Evolutionary conservation across 2,329 filamentous ascomycete genomes (phyloP), one percentile per base, ranked within the genome.

Genomic region (Endocalyx cinctus): DNA sequence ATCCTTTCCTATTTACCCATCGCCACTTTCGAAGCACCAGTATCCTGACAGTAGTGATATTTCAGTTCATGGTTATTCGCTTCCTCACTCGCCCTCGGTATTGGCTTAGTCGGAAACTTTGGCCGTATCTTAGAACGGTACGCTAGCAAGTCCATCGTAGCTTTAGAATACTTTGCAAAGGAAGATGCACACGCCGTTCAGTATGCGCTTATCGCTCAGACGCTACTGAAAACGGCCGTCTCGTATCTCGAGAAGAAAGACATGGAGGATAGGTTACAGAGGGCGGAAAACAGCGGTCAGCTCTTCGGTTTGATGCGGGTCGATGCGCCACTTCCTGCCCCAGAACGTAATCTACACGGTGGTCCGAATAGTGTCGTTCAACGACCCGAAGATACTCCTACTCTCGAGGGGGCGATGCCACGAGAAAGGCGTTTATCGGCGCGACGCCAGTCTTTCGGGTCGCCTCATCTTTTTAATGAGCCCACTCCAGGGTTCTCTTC

Each of bases 21-120:
- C 10, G n/a, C n/a, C n/a, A n/a, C n/a, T n/a, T n/a, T n/a, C n/a
- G n/a, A n/a, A n/a, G n/a, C n/a, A n/a, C n/a, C n/a, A n/a, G n/a
- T n/a, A n/a, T n/a, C n/a, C n/a, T n/a, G n/a, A n/a, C n/a, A n/a
- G n/a, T n/a, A n/a, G n/a, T n/a, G n/a, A n/a, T n/a, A n/a, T n/a
- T n/a, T n/a, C 22, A 73, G 70, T 4, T 72, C 70, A 1, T 75
- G 71, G 71, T 48, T 74, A 0, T 75, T 75, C 39, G 69, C 70
- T 0, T 63, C 69, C 2, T 72, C 70, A 0, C 60, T 75, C 0
- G 70, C 74, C 0, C 60, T 74, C 0, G 70, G 70, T 0, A 57
- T 73, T 2, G 70, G 71, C 0, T 62, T 74, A 0, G 56, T 75
- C 0, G 70, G 69, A 2, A 66, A 65, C 0, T 75, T 74, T 22